Base-by-base conservation (phyloP, 108 stramenopile genomes). In the Tribonema minus region DNA sequence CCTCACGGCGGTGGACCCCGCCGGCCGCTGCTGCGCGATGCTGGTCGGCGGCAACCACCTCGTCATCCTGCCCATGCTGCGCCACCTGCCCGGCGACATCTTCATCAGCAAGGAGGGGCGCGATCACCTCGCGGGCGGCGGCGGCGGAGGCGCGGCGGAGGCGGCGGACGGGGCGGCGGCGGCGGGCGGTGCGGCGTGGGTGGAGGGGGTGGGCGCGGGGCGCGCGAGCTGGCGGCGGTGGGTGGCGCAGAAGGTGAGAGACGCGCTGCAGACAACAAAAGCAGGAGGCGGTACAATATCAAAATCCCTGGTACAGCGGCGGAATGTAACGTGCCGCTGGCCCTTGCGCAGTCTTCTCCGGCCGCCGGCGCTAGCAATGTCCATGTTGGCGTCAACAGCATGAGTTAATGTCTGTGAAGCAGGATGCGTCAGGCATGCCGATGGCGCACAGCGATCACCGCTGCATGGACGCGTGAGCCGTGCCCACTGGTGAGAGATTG, bases 41-140 rank as follows among this genome's bases (percentile, higher is more conserved):
- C 28, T 72, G 29, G 71, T 63, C 29, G 71, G 33, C 61, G 71
- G 71, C 61, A 62, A 61, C 71, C 71, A 62, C 61, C 71, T 72
- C 5, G 71, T 72, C 31, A 61, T 72, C 1, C 37, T 72, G 6
- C 71, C 71, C n/a, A 37, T 34, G 23, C 61, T 26, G n/a, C 61
- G 61, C 25, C 61, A 72, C 38, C 61, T 72, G 23, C 36, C 71
- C 20, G 29, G 25, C 1, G 33, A 37, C 30, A 61, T 72, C 2
- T 72, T 62, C 61, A 5, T 72, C 5, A 62, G 61, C 31, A 37
- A 72, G 30, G 71, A 72, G 71, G 71, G 30, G 33, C 25, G 38
- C 71, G 71, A 4, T 28, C 26, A 15, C 54, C 26, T 0, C n/a
- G n/a, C n/a, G 25, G 34, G 25, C 58, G 20, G 34, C 69, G 69